Base-by-base conservation (phyloP, 192 early-diverging fungal genomes). In the Thamnidium elegans region DNA sequence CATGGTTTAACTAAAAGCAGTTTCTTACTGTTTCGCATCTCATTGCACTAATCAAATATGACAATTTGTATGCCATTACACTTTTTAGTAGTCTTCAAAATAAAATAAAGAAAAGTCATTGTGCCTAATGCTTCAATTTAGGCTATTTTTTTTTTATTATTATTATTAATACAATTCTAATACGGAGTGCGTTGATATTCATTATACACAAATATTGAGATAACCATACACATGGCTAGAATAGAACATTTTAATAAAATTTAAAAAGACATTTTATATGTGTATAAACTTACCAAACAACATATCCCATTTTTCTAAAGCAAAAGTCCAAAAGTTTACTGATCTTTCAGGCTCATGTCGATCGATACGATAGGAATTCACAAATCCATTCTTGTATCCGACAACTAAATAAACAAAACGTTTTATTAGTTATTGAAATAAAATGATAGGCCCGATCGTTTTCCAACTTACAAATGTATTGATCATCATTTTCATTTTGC, bases 291-390 rank as follows among this genome's bases (percentile, higher is more conserved):
- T 64, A 64, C 63, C 63, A 39, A 53, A 42, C 11, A 64, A 30
- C 50, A 64, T 64, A 53, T 64, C 63, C 63, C 63, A 64, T 43
- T 46, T 50, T 20, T 64, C 63, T 34, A 46, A 34, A 36, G 39
- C 36, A 53, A 64, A 54, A 52, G 63, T 64, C 63, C 34, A 42
- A 31, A 64, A 45, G 42, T 64, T 64, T 7, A 64, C 15, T 55
- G 39, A 36, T 13, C 43, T 64, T 44, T 39, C 36, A 2, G 52
- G 19, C 17, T 64, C 63, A 9, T 21, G 21, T 54, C 36, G 34
- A 44, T 64, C 51, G 19, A 54, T 19, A 44, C 15, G 47, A 42
- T 64, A 64, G n/a, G 63, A 53, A 43, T 53, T 54, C 3, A 64
- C 42, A 3, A 30, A 19, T 13, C 63, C 63, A 53, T 64, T 64